Evolutionary conservation across 2,329 filamentous ascomycete species (phyloP).

Genomic region (Colletotrichum godetiae): DNA sequence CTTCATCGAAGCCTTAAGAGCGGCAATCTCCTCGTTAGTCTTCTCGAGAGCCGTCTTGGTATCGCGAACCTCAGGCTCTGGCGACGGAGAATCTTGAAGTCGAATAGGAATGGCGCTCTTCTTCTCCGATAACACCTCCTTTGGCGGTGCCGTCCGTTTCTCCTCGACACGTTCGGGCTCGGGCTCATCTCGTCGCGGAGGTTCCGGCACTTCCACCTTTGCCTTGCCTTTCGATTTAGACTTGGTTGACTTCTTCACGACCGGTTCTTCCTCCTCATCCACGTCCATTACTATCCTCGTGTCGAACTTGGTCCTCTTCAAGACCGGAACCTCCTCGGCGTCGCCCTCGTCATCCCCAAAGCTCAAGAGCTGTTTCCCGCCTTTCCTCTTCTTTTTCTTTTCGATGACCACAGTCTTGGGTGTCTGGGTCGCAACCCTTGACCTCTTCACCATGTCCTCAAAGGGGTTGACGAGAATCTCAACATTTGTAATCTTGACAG

Average conservation of each 20-base stretch:
- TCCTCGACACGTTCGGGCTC: conserved; percentile 24
- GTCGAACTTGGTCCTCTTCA: conserved; percentile 85
- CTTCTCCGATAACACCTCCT: conserved; percentile 27
- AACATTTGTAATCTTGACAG: conserved; percentile 78
- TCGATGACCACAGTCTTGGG: conserved; percentile 56
- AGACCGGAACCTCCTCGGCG: conserved; percentile 64
- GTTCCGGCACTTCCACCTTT: conserved; percentile 37
- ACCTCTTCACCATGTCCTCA: conserved; percentile 80
- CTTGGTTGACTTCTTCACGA: conserved; percentile 43
- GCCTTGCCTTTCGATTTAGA: conserved; percentile 45
- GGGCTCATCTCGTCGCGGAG: neutral
- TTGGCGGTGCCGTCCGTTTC: conserved; percentile 40
- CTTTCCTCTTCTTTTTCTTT: conserved; percentile 77
- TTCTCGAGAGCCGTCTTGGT: conserved; percentile 69
- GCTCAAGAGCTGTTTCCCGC: conserved; percentile 80
- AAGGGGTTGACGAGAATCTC: conserved; percentile 88
- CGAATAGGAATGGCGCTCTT: conserved; percentile 15
- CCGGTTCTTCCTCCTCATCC: conserved; percentile 52
- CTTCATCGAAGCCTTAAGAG: conserved; percentile 84
- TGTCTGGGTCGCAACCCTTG: conserved; percentile 64
- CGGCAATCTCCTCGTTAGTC: conserved; percentile 84
- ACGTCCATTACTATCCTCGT: conserved; percentile 75
- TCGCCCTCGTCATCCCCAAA: conserved; percentile 80
- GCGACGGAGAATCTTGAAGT: conserved; percentile 43
- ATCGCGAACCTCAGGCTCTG: conserved; percentile 47